These are phyloP conservation scores for Colletotrichum costaricense DNA, from an alignment of 2,329 filamentous ascomycete genomes.

Conservation along the genomic window DNA sequence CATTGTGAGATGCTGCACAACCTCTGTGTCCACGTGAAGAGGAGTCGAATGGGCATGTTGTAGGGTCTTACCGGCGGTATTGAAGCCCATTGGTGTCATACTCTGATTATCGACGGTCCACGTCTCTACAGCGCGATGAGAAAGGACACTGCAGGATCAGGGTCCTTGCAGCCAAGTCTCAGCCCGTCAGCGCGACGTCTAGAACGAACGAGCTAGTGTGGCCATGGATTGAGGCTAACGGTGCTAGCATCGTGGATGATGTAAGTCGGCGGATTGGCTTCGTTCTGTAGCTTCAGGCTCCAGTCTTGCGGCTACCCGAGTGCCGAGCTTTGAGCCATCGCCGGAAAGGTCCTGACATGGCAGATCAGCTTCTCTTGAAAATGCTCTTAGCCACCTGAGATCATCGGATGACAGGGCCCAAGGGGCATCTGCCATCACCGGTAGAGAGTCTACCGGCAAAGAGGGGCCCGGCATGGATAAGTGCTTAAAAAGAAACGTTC, in stretches of 20 bases:
- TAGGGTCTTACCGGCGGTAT: not conserved
- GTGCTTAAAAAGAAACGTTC: not conserved
- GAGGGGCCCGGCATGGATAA: too few species aligned
- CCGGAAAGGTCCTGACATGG: not conserved
- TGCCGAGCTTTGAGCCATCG: not conserved
- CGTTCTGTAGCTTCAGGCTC: not conserved
- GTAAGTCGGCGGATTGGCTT: too few species aligned
- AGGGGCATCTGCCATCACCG: too few species aligned
- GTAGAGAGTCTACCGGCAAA: too few species aligned
- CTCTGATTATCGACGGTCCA: not conserved
- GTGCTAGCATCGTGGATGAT: not conserved
- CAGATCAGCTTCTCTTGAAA: not conserved
- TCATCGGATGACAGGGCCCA: too few species aligned
- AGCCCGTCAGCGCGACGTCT: conserved; percentile 21
- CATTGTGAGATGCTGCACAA: not conserved
- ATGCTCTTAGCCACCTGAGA: not conserved
- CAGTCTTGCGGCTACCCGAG: not conserved
- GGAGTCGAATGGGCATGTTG: not conserved
- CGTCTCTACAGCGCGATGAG: not conserved
- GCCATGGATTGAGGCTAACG: not conserved
- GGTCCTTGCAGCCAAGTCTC: not conserved
- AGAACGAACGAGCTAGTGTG: not conserved
- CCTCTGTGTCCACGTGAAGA: not conserved
- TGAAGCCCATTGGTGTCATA: not conserved
- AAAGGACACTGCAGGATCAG: not conserved